Evolutionary conservation across 495 filamentous ascomycete genomes (phyloP).

Genomic region (Trichoderma reesei): DNA sequence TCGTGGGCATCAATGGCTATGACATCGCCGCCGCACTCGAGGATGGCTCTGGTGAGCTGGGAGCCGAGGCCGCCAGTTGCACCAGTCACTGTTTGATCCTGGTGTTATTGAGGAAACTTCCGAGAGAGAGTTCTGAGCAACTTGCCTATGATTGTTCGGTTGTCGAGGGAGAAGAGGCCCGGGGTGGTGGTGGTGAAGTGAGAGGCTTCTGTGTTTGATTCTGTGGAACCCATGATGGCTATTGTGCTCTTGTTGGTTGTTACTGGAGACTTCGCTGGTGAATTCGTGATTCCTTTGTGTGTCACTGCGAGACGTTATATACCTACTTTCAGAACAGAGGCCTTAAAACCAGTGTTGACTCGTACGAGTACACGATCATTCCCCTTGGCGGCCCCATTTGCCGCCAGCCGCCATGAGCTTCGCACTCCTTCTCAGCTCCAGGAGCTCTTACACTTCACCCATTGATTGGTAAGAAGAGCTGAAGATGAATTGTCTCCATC

Average conservation of each 20-base stretch:
- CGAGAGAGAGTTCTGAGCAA: not conserved
- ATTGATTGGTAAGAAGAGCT: too few relatives aligned
- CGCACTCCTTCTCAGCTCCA: too few relatives aligned
- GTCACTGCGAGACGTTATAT: not conserved
- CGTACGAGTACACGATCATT: too few relatives aligned
- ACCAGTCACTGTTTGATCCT: not conserved
- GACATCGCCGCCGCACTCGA: slow-evolving; percentile 6
- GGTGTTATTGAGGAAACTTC: not conserved
- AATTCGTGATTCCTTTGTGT: not conserved
- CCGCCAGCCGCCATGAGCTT: not conserved
- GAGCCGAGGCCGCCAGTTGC: not conserved
- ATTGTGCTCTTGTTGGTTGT: not conserved
- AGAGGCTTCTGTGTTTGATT: not conserved
- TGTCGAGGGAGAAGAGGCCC: not conserved
- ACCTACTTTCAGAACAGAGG: not conserved
- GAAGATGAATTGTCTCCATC: too few relatives aligned
- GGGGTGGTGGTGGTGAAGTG: not conserved
- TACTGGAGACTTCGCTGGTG: too few relatives aligned
- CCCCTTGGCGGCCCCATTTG: not conserved
- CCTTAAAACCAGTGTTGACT: too few relatives aligned
- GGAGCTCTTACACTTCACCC: too few relatives aligned
- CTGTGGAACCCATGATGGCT: not conserved
- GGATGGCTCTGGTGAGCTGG: not conserved
- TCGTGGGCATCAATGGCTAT: not conserved
- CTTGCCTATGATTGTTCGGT: slow-evolving; percentile 4